Percentiles rank a stretch among this genome's conserved stretches.
Evolutionary conservation across 345 rosid genomes (phyloP).

Genomic region (Streptanthus diversifolius): DNA sequence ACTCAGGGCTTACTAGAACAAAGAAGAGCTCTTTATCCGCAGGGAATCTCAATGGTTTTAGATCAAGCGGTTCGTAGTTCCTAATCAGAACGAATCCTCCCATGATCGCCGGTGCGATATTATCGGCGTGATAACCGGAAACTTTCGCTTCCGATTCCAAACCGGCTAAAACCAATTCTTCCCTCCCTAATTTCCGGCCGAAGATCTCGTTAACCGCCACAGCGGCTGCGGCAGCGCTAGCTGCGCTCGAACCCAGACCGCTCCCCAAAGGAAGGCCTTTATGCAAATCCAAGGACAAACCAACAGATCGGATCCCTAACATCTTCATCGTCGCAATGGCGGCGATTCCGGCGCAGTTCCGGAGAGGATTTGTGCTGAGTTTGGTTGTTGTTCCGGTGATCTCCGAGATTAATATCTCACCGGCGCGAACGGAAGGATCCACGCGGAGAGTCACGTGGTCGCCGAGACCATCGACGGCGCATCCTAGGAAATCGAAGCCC

Average conservation of each 20-base stretch:
- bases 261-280: slow-evolving; percentile 41
- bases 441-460: slow-evolving; percentile 44
- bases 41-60: slow-evolving; percentile 58
- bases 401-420: slow-evolving; percentile 60
- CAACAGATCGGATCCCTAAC: slow-evolving; percentile 66
- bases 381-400: slow-evolving; percentile 54
- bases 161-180: slow-evolving; percentile 68
- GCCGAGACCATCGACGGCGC: slow-evolving; percentile 76
- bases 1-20: slow-evolving; percentile 71
- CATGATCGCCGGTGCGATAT: slow-evolving; percentile 84
- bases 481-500: slow-evolving; percentile 85
- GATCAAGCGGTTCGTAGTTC: slow-evolving; percentile 69
- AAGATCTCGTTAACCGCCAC: slow-evolving; percentile 83
- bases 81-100: slow-evolving; percentile 77
- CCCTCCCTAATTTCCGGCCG: slow-evolving; percentile 44
- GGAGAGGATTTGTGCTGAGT: slow-evolving; percentile 67
- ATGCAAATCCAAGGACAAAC: slow-evolving; percentile 68
- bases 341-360: slow-evolving; percentile 90
- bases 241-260: slow-evolving; percentile 86
- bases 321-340: slow-evolving; percentile 80
- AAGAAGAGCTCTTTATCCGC: slow-evolving; percentile 51
- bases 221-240: slow-evolving; percentile 90
- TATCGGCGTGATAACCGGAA: slow-evolving; percentile 92
- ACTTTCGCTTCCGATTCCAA: slow-evolving; percentile 87
- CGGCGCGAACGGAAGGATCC: slow-evolving; percentile 63